Conservation (phyloP, 2,329 filamentous ascomycete genomes). For the Arachnomyces sp. region DNA sequence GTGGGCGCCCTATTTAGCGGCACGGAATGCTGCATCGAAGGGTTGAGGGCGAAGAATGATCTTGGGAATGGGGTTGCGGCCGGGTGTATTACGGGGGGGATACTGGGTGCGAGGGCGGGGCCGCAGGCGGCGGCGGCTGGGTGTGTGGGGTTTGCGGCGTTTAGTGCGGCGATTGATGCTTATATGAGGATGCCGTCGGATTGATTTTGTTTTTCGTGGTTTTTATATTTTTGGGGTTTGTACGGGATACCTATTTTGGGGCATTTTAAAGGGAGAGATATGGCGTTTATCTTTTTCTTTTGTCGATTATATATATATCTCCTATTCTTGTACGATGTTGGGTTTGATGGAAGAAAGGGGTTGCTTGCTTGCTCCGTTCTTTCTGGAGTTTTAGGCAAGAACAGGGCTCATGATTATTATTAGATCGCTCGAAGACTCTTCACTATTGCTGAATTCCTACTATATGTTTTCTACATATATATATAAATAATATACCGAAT, state of each 20-base stretch:
- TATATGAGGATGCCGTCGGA: conserved; percentile 71
- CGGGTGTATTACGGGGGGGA: conserved; percentile 85
- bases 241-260: conserved; percentile 9
- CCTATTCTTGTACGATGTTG: background rate
- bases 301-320: background rate
- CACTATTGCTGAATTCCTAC: too few relatives aligned
- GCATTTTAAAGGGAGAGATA: conserved; percentile 5
- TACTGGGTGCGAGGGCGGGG: conserved; percentile 76
- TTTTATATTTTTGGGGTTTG: conserved; percentile 2
- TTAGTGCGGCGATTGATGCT: conserved; percentile 82
- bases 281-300: background rate
- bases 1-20: conserved; percentile 87
- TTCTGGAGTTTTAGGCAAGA: too few relatives aligned
- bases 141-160: conserved; percentile 88
- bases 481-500: too few relatives aligned
- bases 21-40: conserved; percentile 94
- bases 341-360: background rate
- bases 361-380: background rate
- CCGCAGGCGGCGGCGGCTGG: conserved; percentile 82
- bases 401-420: too few relatives aligned
- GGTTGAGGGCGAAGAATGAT: conserved; percentile 84
- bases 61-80: conserved; percentile 78
- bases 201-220: conserved; percentile 15
- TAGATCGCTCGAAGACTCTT: too few relatives aligned
- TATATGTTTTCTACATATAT: too few relatives aligned